Base-by-base conservation (phyloP, 2,329 filamentous ascomycete species). In the Akanthomyces dipterigenus region DNA sequence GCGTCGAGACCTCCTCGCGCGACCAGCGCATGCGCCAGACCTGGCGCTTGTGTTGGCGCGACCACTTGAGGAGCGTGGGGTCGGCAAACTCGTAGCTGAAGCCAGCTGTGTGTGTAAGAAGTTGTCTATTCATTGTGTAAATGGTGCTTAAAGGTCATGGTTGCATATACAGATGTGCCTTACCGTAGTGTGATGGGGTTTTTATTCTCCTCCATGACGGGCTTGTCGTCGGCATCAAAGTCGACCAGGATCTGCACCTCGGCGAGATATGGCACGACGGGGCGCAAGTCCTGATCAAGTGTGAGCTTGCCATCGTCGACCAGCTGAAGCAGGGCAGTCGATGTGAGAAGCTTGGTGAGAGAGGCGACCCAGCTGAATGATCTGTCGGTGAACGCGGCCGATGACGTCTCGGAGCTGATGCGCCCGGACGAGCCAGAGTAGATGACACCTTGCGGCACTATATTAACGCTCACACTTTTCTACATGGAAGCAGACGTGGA, bases 51-150 rank as follows among this genome's bases (percentile, higher is more conserved):
- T 66, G 66, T 18, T 64, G 67, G 24, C 55, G 40, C 0, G 72
- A 67, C 73, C 74, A 80, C 3, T 67, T 68, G 0, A 63, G 59
- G 0, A 74, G 56, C 6, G 67, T 67, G 0, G 76, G 71, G 49
- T 76, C 69, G 16, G 69, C 66, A 9, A 67, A 18, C 43, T 76
- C 74, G 65, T 78, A 76, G 5, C 68, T 69, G 1, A 78, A 54
- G 3, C 78, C 79, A 18, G 69, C 67, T 0, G 76, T 73, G 65
- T 81, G 79, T 1, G 74, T 76, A 3, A 81, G 70, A 1, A 80
- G 70, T 43, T 77, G 8, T 3, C 64, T 70, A 65, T n/a, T 3
- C 7, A 9, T 63, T 63, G 36, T 11, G 26, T 56, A 9, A 56
- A 45, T 28, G 22, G 20, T 9, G 6, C 14, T 24, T 1, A 0